Evolutionary conservation across 2,329 filamentous ascomycete species (phyloP), one percentile per base, ranked within the genome.

Genomic region (Xenosphaeropsis pyriputrescens): DNA sequence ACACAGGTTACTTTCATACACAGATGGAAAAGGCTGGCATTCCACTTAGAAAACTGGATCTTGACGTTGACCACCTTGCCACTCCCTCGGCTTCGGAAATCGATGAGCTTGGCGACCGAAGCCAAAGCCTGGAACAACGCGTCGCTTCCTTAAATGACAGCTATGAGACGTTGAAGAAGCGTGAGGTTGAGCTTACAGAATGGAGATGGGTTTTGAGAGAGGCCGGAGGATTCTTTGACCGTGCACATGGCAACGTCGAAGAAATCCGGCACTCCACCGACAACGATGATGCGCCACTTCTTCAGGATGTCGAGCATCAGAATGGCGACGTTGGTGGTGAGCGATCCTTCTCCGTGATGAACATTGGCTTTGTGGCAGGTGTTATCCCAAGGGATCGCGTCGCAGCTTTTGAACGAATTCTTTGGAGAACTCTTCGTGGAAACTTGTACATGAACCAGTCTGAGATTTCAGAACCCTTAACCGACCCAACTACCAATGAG

Each of bases 391-490:
- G 91, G 39, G 89, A 96, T 55, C 79, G 89, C 36, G 89, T 98
- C 43, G 88, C 80, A 12, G 84, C 89, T 18, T 98, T 98, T 56
- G 93, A 98, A 65, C 81, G 91, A 42, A 98, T 98, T 49, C 70
- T 98, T 37, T 98, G 91, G 91, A 78, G 91, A 53, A 95, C 93
- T 0, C 75, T 98, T 32, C 85, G 91, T 58, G 91, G 91, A 52
- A 98, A 98, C 61, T 67, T 98, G 45, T 98, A 96, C 70, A 98
- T 98, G 91, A 98, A 98, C 63, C 93, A 98, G 67, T 89, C 89
- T 31, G 91, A 98, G 68, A 98, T 98, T 44, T 79, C 86, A 6
- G 89, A 98, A 58, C 77, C 85, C 29, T 80, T 98, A 49, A 70
- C 94, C 57, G 85, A 98, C 58, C 89, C 91, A 13, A 72, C 81